Evolutionary conservation across 495 filamentous ascomycete species (phyloP).

Genomic region (Hyaloscypha variabilis): DNA sequence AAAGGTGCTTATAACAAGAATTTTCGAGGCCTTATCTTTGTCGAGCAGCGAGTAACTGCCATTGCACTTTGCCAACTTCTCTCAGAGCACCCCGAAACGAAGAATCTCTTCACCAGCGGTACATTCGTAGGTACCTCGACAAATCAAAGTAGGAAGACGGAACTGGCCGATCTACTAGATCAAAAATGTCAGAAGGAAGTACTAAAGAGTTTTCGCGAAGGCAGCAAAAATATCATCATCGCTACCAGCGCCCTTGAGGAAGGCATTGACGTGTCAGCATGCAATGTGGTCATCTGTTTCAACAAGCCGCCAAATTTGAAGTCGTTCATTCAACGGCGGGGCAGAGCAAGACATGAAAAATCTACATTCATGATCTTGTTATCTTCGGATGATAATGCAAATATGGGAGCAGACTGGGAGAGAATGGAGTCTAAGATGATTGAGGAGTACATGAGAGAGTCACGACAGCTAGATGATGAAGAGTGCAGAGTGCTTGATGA

Average conservation of each 20-base stretch:
- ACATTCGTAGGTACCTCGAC: not conserved
- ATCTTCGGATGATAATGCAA: not conserved
- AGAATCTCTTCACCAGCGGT: not conserved
- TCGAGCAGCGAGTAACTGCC: slow-evolving; percentile 68
- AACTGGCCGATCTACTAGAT: not conserved
- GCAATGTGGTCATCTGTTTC: slow-evolving; percentile 83
- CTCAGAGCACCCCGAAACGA: slow-evolving; percentile 55
- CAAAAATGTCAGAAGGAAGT: slow-evolving; percentile 39
- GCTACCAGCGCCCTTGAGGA: slow-evolving; percentile 87
- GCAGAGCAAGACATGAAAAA: slow-evolving; percentile 61
- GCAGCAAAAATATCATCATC: slow-evolving; percentile 74
- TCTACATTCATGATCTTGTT: not conserved
- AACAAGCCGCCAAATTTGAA: slow-evolving; percentile 74
- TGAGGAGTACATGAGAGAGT: slow-evolving; percentile 1
- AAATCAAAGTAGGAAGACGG: not conserved
- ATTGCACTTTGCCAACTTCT: slow-evolving; percentile 67
- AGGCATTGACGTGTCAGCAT: slow-evolving; percentile 83
- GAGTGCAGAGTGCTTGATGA: not conserved
- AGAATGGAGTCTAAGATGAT: not conserved
- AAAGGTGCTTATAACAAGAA: slow-evolving; percentile 2
- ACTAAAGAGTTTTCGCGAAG: slow-evolving; percentile 69
- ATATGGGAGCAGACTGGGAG: not conserved
- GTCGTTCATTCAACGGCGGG: slow-evolving; percentile 85
- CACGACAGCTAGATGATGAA: slow-evolving; percentile 1
- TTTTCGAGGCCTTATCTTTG: slow-evolving; percentile 65